Base-by-base conservation (phyloP, 495 filamentous ascomycete species). In the Tuber umbilicatum region DNA sequence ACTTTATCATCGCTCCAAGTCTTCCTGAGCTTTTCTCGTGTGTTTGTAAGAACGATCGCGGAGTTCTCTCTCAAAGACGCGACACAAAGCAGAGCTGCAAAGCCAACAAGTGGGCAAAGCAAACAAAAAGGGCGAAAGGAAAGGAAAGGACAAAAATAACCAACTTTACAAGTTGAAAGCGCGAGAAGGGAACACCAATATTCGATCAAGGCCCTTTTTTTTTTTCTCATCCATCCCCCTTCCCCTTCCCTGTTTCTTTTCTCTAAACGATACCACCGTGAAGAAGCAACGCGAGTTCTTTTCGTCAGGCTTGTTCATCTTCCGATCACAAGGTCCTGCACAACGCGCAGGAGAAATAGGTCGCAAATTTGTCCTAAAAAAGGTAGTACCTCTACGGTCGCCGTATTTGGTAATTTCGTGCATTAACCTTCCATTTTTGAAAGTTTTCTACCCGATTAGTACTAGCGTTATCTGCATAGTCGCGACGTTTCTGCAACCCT, bases 21-120 rank as follows among this genome's bases (percentile, higher is more conserved):
- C 55, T 64, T 64, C 55, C 78, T 70, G 78, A 79, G 77, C 70
- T 74, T 79, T 79, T 73, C 71, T 79, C 76, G 77, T 79, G 77
- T 79, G 75, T 79, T 79, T 79, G 77, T 79, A 79, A 79, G 77
- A 79, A 79, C 75, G 75, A 70, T 74, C 77, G 76, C 45, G 71
- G 43, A 73, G 72, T 70, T 79, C 77, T 76, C 55, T 64, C 55
- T 79, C 77, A 75, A 77, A 77, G 70, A 70, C 76, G 72, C 73
- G 74, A 77, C 76, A 78, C 77, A 78, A 76, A 72, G 76, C 72
- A 72, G n/a, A 70, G 31, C 55, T 64, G 27, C 55, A 64, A 64
- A 64, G 31, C 55, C 55, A 31, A 64, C 55, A 64, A 17, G 27
- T 64, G 55, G 55, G 55, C 55, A 64, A 64, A 64, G 55, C 55